Evolutionary conservation across 768 basidiomycete species (phyloP), one percentile per base, ranked within the genome.

Genomic region (Suillus fuscotomentosus): DNA sequence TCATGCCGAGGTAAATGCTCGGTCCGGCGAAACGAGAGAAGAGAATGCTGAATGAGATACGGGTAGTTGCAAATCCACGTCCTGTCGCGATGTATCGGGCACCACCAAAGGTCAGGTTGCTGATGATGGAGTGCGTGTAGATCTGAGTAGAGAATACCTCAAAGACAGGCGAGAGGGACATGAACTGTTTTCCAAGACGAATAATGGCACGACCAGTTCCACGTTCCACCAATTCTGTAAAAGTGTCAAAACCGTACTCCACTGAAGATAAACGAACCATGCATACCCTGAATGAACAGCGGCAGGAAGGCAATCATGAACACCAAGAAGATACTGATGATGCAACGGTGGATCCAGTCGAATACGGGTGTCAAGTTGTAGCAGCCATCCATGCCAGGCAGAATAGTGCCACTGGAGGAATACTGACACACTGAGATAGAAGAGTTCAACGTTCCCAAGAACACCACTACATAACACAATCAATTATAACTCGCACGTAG

Each of bases 21-120:
- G 97, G 97, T 3, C 97, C 97, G 31, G 97, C 97, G 76, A 99
- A 99, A 56, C 97, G 94, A 67, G 97, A 98, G 81, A 95, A 97
- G 20, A 99, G 81, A 71, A 96, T 96, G 75, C 86, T 91, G 82
- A 99, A 99, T 65, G 91, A 91, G 66, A 97, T 94, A 61, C 97
- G 85, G 24, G 94, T 92, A 5, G 97, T 99, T 34, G 97, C 97
- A 73, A 99, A 99, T 47, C 97, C 97, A 85, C 97, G 93, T 56
- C 97, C 97, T 27, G 97, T 99, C 17, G 97, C 95, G 68, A 99
- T 99, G 78, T 99, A 99, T 60, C 97, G 88, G 53, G 97, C 97
- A 57, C 97, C 97, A 77, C 97, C 97, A 65, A 97, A 98, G 6
- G 94, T 97, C 79, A 99, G 80, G 78, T 99, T 97, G 77, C 89